Percentiles rank a stretch among this genome's conserved stretches.
phyloP scores from a whole-genome alignment of 192 early-diverging fungal species.

The Dimargaris cristalligena region DNA sequence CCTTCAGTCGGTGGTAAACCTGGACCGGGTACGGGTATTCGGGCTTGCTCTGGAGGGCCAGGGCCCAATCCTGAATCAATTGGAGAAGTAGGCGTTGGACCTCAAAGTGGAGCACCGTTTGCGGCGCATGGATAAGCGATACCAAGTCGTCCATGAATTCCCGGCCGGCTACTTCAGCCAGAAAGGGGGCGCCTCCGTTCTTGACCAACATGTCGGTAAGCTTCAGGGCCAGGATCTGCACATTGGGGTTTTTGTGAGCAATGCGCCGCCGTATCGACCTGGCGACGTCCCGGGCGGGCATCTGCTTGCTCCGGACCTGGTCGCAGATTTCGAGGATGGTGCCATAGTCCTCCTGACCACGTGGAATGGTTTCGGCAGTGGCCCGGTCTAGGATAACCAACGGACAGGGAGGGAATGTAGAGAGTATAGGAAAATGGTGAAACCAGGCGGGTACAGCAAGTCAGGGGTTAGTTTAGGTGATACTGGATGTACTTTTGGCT shows the following conservation, averaged over 20 bases:
- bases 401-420: neutral
- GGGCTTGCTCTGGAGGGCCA: conserved; percentile 58
- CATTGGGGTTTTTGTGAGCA: conserved; percentile 84
- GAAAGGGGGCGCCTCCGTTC: conserved; percentile 76
- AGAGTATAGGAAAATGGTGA: neutral
- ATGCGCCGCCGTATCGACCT: conserved; percentile 62
- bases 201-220: conserved; percentile 87
- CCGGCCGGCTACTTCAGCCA: conserved; percentile 66
- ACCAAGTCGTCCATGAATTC: conserved; percentile 83
- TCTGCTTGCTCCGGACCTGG: conserved; percentile 74
- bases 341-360: conserved; percentile 68
- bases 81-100: conserved; percentile 57
- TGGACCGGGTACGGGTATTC: conserved; percentile 66
- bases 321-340: conserved; percentile 82
- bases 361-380: conserved; percentile 78
- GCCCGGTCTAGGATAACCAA: conserved; percentile 45
- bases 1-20: conserved; percentile 64
- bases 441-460: neutral
- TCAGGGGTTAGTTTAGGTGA: neutral
- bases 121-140: conserved; percentile 34
- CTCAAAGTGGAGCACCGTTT: conserved; percentile 35
- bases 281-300: conserved; percentile 54
- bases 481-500: neutral
- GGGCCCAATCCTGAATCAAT: conserved; percentile 82
- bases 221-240: conserved; percentile 75